These are phyloP conservation scores for Chrysoporthe austroafricana DNA, from an alignment of 2,329 filamentous ascomycete genomes.

Conservation along the genomic window DNA sequence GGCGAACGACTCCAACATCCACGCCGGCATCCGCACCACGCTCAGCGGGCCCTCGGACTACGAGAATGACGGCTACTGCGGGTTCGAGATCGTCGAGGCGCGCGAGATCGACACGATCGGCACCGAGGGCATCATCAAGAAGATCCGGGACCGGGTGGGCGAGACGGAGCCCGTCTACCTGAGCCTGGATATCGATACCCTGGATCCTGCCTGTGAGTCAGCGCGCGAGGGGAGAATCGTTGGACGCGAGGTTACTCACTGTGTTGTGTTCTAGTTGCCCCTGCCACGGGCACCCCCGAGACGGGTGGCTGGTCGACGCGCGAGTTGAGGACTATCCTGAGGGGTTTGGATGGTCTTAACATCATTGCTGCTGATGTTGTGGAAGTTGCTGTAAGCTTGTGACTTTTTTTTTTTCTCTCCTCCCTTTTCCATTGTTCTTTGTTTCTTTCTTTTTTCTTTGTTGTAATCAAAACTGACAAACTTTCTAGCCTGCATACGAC, in stretches of 20 bases:
- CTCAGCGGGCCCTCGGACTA: conserved; percentile 79
- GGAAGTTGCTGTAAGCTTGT: conserved; percentile 62
- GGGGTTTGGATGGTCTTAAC: conserved; percentile 71
- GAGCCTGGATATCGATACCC: conserved; percentile 84
- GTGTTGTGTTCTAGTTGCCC: conserved; percentile 55
- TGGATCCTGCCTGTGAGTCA: conserved; percentile 75
- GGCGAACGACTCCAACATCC: conserved; percentile 82
- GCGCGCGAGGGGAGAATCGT: not conserved
- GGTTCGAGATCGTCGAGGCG: conserved; percentile 81
- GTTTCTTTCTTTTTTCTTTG: not conserved
- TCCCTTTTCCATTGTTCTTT: not conserved
- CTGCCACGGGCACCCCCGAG: conserved; percentile 75
- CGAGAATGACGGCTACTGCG: conserved; percentile 83
- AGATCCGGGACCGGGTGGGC: conserved; percentile 75
- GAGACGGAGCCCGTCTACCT: conserved; percentile 77
- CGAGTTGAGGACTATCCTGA: conserved; percentile 72
- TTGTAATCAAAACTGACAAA: conserved; percentile 27
- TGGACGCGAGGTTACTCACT: conserved; percentile 21
- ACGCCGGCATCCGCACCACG: conserved; percentile 84
- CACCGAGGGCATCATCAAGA: conserved; percentile 74
- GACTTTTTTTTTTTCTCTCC: not conserved
- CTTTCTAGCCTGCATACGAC: conserved; percentile 62
- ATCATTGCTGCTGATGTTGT: conserved; percentile 73
- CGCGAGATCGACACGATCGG: conserved; percentile 57
- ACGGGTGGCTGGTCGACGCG: conserved; percentile 77